A percentile compares a stretch with the other conserved stretches of the same genome.
Conservation (phyloP, 768 basidiomycete genomes). For the Tricholoma flavovirens region DNA sequence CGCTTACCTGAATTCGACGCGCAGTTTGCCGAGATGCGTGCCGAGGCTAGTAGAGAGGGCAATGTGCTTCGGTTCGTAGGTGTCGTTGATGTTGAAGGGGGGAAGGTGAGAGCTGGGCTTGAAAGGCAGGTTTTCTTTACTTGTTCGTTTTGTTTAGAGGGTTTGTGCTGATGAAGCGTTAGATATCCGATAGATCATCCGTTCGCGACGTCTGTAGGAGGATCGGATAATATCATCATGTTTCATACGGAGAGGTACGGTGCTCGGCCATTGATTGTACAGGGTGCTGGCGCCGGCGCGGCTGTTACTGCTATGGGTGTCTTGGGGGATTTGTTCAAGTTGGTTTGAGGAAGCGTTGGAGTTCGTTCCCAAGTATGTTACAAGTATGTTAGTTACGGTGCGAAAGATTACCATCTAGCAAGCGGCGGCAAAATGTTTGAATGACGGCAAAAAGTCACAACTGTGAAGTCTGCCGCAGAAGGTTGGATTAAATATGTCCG, state of each 20-base stretch:
- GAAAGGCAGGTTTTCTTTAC: slow-evolving; percentile 60
- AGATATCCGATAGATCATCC: slow-evolving; percentile 90
- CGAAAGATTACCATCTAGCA: neutral
- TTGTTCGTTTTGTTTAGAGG: neutral
- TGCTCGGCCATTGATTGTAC: slow-evolving; percentile 83
- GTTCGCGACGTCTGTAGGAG: slow-evolving; percentile 92
- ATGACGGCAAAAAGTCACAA: neutral
- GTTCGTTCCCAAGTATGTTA: neutral
- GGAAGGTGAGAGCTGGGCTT: slow-evolving; percentile 78
- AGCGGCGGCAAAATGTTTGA: neutral
- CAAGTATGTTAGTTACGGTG: neutral
- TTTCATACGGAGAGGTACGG: slow-evolving; percentile 94
- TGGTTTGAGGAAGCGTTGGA: slow-evolving; percentile 22
- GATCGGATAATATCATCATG: slow-evolving; percentile 97
- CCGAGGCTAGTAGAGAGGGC: slow-evolving; percentile 71
- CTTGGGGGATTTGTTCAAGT: slow-evolving; percentile 75
- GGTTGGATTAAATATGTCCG: too few species aligned
- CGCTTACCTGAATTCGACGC: slow-evolving; percentile 79
- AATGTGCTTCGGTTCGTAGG: slow-evolving; percentile 92
- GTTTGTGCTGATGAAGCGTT: neutral
- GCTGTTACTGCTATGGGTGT: slow-evolving; percentile 99
- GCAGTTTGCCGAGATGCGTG: slow-evolving; percentile 70
- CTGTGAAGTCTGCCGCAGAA: too few species aligned
- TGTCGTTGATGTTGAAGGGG: slow-evolving; percentile 75
- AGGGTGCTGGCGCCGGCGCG: slow-evolving; percentile 96